Percentiles rank a stretch among this genome's conserved stretches.
These are phyloP conservation scores for Aspergillus chevalieri DNA, from an alignment of 2,329 filamentous ascomycete genomes.

Conservation along the genomic window DNA sequence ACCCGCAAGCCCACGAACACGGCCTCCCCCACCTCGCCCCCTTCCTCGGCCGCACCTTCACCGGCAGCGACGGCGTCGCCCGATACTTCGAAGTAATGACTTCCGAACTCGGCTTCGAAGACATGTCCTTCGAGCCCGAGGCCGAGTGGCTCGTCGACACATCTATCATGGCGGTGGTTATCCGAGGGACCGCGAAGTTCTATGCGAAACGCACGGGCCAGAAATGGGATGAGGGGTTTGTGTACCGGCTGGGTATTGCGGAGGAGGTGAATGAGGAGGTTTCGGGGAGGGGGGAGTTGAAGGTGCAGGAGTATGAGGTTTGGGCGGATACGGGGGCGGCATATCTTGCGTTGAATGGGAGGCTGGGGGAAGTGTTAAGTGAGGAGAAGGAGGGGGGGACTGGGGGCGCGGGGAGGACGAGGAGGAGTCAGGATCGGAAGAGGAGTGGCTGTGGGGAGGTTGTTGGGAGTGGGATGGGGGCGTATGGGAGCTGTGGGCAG, in stretches of 20 bases:
- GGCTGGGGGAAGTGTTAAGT: constrained; percentile 11
- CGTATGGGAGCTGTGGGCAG: constrained; percentile 15
- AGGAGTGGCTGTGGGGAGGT: constrained; percentile 9
- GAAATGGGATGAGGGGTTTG: constrained; percentile 37
- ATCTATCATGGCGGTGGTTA: constrained; percentile 23
- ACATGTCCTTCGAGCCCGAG: constrained; percentile 33
- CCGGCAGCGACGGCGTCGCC: constrained; percentile 26
- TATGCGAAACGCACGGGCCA: constrained; percentile 28
- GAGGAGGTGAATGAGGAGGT: constrained; percentile 13
- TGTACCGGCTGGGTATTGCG: constrained; percentile 33
- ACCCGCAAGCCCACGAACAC: constrained; percentile 31
- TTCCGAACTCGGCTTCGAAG: constrained; percentile 25
- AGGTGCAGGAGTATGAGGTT: constrained; percentile 36
- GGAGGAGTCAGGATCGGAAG: constrained; percentile 5
- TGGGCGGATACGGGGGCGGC: constrained; percentile 43
- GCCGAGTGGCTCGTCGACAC: constrained; percentile 34
- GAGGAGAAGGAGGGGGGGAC: background rate
- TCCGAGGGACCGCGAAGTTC: constrained; percentile 32
- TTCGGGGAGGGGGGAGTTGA: constrained; percentile 10
- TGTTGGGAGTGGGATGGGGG: constrained; percentile 14
- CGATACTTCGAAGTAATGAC: constrained; percentile 33
- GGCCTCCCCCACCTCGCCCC: constrained; percentile 36
- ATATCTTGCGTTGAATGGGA: constrained; percentile 32
- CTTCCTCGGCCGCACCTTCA: constrained; percentile 39
- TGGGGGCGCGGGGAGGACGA: constrained; percentile 4